Evolutionary conservation across 352 stramenopile species (phyloP).

Genomic region (Phytophthora capsici): DNA sequence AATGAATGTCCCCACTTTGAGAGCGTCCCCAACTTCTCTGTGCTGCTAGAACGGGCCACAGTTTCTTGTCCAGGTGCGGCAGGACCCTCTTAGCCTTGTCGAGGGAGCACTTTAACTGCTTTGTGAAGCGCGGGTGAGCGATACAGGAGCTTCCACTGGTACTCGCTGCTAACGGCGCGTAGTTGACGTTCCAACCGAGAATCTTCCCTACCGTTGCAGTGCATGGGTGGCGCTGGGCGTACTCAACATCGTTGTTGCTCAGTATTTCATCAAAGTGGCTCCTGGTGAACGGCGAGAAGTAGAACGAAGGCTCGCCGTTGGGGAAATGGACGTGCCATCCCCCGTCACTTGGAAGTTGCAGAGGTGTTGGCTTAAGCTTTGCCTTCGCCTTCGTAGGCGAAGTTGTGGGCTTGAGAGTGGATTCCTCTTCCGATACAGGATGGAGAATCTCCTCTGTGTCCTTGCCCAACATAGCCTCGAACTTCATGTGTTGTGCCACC

Average conservation of each 20-base stretch:
- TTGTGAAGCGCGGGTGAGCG: background rate
- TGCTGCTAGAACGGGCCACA: background rate
- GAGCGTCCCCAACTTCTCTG: too few relatives aligned
- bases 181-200: constrained; percentile 4
- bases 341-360: background rate
- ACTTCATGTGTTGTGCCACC: background rate
- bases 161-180: background rate
- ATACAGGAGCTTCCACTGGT: background rate
- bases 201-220: constrained; percentile 12
- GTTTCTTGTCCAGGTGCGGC: background rate
- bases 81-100: background rate
- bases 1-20: too few relatives aligned
- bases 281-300: constrained; percentile 20
- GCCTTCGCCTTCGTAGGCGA: too few relatives aligned
- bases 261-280: constrained; percentile 4
- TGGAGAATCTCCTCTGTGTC: too few relatives aligned
- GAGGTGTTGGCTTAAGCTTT: too few relatives aligned
- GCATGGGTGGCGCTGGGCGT: constrained; percentile 1
- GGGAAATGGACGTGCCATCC: constrained; percentile 9
- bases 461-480: too few relatives aligned
- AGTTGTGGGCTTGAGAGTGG: too few relatives aligned
- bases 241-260: background rate
- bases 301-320: constrained; percentile 12
- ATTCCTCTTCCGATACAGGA: too few relatives aligned
- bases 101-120: background rate